phyloP scores from a whole-genome alignment of 108 stramenopile species.

The Cyclostephanos tholiformis region DNA sequence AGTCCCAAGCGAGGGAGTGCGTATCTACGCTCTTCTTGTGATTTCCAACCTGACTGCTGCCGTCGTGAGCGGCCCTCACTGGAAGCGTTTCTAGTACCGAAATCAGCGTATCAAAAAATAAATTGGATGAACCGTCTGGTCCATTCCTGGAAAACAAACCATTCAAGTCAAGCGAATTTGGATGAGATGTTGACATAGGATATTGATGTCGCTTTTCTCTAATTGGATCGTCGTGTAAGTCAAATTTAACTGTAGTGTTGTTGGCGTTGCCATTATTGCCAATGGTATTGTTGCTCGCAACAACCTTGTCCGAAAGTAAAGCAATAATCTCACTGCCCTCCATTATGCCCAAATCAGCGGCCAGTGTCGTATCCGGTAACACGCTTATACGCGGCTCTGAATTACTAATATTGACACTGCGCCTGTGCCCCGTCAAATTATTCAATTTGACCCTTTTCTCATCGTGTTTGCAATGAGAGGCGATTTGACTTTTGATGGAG shows the following conservation, averaged over 20 bases:
- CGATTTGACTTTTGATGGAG: conserved; percentile 74
- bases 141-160: conserved; percentile 61
- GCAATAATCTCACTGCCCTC: conserved; percentile 83
- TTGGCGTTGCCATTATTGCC: conserved; percentile 11
- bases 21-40: conserved; percentile 33
- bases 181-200: neutral
- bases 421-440: conserved; percentile 51
- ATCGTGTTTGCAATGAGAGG: conserved; percentile 58
- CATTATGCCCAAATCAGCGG: conserved; percentile 75
- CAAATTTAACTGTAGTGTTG: neutral
- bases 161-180: conserved; percentile 56
- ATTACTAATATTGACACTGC: conserved; percentile 22
- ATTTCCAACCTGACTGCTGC: conserved; percentile 26
- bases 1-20: conserved; percentile 88
- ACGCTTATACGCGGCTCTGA: conserved; percentile 48
- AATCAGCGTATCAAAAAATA: conserved; percentile 72
- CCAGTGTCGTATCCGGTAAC: conserved; percentile 61
- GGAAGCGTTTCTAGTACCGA: conserved; percentile 72
- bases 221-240: neutral
- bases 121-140: conserved; percentile 56
- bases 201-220: conserved; percentile 20
- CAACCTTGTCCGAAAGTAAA: conserved; percentile 55
- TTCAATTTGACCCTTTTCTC: conserved; percentile 61
- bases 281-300: conserved; percentile 10
- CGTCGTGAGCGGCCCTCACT: conserved; percentile 8